Evolutionary conservation across 495 filamentous ascomycete species (phyloP).

Genomic region (Amorphotheca resinae): DNA sequence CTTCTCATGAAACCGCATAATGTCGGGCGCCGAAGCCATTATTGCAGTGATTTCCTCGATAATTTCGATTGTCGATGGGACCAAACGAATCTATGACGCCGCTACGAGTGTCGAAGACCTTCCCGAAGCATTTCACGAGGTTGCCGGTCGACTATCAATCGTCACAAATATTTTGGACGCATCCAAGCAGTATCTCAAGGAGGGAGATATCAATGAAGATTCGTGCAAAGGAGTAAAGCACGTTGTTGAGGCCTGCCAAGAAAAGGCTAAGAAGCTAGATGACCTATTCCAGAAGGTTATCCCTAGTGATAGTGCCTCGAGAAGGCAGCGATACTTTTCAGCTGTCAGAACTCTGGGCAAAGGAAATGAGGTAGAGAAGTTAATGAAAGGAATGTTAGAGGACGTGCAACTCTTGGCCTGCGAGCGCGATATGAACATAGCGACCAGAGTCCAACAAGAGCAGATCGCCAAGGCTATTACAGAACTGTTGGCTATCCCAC

Average conservation of each 20-base stretch:
- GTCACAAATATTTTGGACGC: conserved; percentile 15
- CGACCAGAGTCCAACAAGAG: conserved; percentile 5
- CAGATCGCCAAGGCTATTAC: conserved; percentile 13
- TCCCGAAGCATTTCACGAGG: conserved; percentile 22
- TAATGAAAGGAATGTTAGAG: conserved; percentile 22
- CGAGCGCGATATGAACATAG: conserved; percentile 9
- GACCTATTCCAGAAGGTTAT: conserved; percentile 17
- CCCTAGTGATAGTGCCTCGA: conserved; percentile 9
- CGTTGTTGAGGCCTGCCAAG: conserved; percentile 15
- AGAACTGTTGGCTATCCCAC: conserved; percentile 9
- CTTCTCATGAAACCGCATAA: conserved; percentile 4
- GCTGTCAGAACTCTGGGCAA: conserved; percentile 19
- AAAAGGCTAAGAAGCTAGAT: conserved; percentile 17
- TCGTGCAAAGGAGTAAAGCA: conserved; percentile 12
- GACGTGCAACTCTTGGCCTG: conserved; percentile 18
- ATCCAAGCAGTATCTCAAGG: conserved; percentile 9
- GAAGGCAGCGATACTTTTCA: conserved; percentile 8
- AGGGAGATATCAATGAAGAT: conserved; percentile 10
- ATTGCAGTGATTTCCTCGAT: conserved; percentile 20
- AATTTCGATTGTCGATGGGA: conserved; percentile 20
- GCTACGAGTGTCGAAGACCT: conserved; percentile 17
- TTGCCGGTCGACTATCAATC: conserved; percentile 19
- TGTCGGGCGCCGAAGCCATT: conserved; percentile 22
- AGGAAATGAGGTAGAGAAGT: conserved; percentile 18
- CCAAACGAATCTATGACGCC: conserved; percentile 20